These are phyloP conservation scores for Xylaria sp. DNA, from an alignment of 2,329 filamentous ascomycete species.

Conservation along the genomic window DNA sequence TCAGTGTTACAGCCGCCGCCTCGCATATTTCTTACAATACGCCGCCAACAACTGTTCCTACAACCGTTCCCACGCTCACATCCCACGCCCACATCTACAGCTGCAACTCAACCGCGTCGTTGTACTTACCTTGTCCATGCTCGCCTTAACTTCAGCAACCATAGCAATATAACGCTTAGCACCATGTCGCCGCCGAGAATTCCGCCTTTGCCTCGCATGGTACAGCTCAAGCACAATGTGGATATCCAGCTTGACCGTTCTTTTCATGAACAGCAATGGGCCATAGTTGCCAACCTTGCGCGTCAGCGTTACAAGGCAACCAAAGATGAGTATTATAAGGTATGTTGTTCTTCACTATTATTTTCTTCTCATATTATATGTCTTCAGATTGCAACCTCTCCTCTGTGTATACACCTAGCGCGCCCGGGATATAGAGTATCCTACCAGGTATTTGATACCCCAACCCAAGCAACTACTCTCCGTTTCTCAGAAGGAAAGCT, in stretches of 20 bases:
- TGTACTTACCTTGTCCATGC: neutral
- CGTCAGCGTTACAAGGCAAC: constrained; percentile 60
- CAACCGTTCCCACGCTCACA: neutral
- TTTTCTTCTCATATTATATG: neutral
- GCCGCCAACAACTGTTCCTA: neutral
- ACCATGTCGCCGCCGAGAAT: constrained; percentile 16
- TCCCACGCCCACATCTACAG: neutral
- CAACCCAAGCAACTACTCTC: neutral
- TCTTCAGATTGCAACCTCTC: neutral
- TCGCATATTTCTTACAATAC: neutral
- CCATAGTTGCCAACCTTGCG: constrained; percentile 61
- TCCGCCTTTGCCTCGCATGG: neutral
- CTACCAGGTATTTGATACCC: neutral
- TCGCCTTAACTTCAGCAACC: neutral
- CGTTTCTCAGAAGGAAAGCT: neutral
- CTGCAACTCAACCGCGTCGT: neutral
- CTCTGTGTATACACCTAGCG: neutral
- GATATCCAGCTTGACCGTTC: constrained; percentile 59
- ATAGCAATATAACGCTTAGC: neutral
- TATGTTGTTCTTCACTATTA: constrained; percentile 53
- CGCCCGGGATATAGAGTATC: neutral
- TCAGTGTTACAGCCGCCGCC: neutral
- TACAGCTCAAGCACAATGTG: constrained; percentile 27
- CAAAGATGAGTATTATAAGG: constrained; percentile 64
- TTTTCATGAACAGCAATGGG: constrained; percentile 66